Conservation (phyloP, 2,329 filamentous ascomycete genomes). For the Stagonosporopsis vannaccii region DNA sequence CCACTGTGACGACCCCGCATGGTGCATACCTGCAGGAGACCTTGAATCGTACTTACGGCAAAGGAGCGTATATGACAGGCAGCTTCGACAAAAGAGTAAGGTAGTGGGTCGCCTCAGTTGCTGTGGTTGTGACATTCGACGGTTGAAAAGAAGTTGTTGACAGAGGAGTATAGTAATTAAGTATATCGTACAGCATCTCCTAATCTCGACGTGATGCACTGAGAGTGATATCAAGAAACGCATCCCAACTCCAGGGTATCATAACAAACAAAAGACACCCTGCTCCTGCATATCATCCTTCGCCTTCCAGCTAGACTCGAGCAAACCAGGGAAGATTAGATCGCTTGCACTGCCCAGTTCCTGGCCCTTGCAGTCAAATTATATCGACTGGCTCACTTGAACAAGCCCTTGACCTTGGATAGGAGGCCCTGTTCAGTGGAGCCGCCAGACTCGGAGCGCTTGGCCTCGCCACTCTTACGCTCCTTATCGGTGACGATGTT, state of each 20-base stretch:
- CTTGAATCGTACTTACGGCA: neutral
- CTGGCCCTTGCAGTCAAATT: no score
- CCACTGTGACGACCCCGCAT: slow-evolving; percentile 7
- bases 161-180: neutral
- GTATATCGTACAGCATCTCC: neutral
- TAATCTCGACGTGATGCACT: neutral
- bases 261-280: slow-evolving; percentile 19
- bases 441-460: slow-evolving; percentile 35
- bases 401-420: slow-evolving; percentile 62
- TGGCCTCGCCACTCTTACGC: slow-evolving; percentile 47
- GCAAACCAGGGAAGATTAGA: neutral
- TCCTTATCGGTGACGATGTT: slow-evolving; percentile 60
- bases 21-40: slow-evolving; percentile 2
- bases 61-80: neutral
- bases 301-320: neutral
- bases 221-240: slow-evolving; percentile 17
- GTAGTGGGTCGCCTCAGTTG: neutral
- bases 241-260: slow-evolving; percentile 18
- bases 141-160: neutral
- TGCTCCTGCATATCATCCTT: neutral
- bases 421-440: slow-evolving; percentile 50
- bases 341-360: neutral
- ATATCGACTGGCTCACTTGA: slow-evolving; percentile 43
- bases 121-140: no score
- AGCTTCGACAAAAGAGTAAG: neutral